Conservation (phyloP, 257 asterid species). For the Gentiana dahurica region DNA sequence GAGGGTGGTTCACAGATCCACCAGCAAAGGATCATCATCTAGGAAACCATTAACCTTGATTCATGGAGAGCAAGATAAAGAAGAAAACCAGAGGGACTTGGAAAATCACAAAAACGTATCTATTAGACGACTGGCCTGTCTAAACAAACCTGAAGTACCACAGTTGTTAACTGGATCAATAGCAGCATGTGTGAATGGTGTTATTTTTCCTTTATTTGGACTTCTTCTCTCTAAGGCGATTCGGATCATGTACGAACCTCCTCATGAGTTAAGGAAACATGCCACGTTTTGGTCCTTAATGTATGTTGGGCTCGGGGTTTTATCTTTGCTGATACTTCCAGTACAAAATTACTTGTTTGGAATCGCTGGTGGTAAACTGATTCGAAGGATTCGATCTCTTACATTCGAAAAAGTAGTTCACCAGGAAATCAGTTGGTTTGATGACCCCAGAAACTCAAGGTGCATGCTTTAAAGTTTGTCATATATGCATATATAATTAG, state of each 20-base stretch:
- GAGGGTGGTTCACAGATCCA: constrained; percentile 33
- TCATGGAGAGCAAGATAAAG: constrained; percentile 25
- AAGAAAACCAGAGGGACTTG: constrained; percentile 12
- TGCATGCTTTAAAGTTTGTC: constrained; percentile 4
- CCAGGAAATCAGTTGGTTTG: constrained; percentile 88
- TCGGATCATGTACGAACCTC: constrained; percentile 52
- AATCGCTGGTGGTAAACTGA: constrained; percentile 68
- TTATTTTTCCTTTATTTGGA: constrained; percentile 60
- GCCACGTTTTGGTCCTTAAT: constrained; percentile 52
- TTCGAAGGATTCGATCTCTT: constrained; percentile 56
- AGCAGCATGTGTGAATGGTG: constrained; percentile 49
- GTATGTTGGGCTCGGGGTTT: constrained; percentile 33
- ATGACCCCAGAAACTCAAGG: constrained; percentile 87
- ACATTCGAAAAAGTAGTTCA: constrained; percentile 60
- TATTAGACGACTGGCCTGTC: constrained; percentile 33
- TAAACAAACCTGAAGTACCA: constrained; percentile 59
- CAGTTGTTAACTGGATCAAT: constrained; percentile 46
- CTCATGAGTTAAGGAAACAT: constrained; percentile 29
- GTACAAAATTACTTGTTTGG: constrained; percentile 65
- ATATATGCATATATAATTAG: too few relatives aligned
- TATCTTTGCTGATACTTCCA: constrained; percentile 31
- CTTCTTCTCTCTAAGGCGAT: constrained; percentile 57
- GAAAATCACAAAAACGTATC: constrained; percentile 30
- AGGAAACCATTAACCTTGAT: constrained; percentile 28
- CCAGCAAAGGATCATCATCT: constrained; percentile 36